Base-by-base conservation (phyloP, 495 filamentous ascomycete species). In the Neohortaea acidophila region DNA sequence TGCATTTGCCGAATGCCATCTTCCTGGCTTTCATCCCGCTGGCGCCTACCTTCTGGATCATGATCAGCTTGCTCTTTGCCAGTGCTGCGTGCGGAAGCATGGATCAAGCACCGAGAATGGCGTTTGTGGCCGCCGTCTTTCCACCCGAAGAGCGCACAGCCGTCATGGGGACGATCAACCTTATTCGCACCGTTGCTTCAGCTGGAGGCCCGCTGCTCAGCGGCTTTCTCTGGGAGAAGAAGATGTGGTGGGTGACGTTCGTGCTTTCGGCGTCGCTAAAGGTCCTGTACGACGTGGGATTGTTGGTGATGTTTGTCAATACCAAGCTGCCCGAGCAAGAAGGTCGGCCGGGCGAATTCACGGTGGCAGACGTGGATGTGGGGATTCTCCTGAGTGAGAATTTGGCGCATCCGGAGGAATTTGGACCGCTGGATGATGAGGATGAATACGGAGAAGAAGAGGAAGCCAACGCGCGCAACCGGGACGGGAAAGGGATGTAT, bases 51-150 rank as follows among this genome's bases (percentile, higher is more conserved):
- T 44, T 78, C 18, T 64, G 77, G 9, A 64, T 77, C 29, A 65
- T 62, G 4, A 70, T 84, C 33, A 61, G 84, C 13, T 58, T 83
- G 24, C 59, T 86, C 11, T 41, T 59, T 10, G 45, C 33, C 3
- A 69, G 82, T 9, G 68, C 79, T 0, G 72, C 71, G 27, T 64
- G 73, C 4, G 72, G 77, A 47, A 77, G 65, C 45, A 89, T 87
- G 82, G 83, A 92, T 47, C 72, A 78, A 39, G 80, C 80, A 0
- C 83, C 84, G 0, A 70, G 82, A 2, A 69, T 76, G 0, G 81
- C 84, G 0, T 87, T 89, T 54, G 64, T 87, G 8, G 75, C 82
- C 0, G 72, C 75, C 0, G 72, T 75, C 0, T 66, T 86, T 7
- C 67, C 75, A 21, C 68, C 77, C 0, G 67, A 69, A 39, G 81